Conservation (phyloP, 1,139 yeast species). For the Suhomyces coccinellae region DNA sequence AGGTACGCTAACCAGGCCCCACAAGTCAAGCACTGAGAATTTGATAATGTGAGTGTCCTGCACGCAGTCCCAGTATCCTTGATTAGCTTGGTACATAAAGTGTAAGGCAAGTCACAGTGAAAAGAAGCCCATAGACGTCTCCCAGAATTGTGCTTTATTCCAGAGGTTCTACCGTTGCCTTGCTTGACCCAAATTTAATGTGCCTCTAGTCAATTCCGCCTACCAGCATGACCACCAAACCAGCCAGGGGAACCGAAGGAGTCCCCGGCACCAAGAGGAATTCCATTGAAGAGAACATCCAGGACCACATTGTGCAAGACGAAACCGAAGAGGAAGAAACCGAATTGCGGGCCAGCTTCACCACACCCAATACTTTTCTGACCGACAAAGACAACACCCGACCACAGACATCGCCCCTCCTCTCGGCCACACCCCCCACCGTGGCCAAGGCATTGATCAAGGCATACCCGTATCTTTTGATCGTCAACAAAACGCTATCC, state of each 20-base stretch:
- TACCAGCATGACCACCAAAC: constrained; percentile 3
- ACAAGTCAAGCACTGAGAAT: not conserved
- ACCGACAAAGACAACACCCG: constrained; percentile 18
- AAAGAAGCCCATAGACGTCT: not conserved
- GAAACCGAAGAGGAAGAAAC: constrained; percentile 15
- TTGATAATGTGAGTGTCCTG: constrained; percentile 4
- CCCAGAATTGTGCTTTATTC: not conserved
- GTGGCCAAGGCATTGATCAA: constrained; percentile 80
- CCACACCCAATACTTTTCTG: constrained; percentile 10
- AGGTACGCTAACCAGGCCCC: too few species aligned
- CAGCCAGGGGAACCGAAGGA: constrained; percentile 8
- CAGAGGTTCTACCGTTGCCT: not conserved
- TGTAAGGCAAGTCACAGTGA: too few species aligned
- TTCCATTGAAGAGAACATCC: constrained; percentile 9
- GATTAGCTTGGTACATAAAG: not conserved
- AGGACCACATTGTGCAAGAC: constrained; percentile 10
- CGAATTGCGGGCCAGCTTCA: constrained; percentile 18
- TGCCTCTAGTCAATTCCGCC: not conserved
- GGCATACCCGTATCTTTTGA: constrained; percentile 79
- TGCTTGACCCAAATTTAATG: not conserved
- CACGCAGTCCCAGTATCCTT: constrained; percentile 1
- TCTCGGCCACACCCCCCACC: constrained; percentile 85
- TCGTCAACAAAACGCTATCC: constrained; percentile 67
- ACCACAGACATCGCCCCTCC: constrained; percentile 61
- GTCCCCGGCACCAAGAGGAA: constrained; percentile 4